A percentile compares a stretch with the other conserved stretches of the same genome.
These are phyloP conservation scores for Talaromyces sp. DNA, from an alignment of 2,329 filamentous ascomycete genomes.

Conservation along the genomic window DNA sequence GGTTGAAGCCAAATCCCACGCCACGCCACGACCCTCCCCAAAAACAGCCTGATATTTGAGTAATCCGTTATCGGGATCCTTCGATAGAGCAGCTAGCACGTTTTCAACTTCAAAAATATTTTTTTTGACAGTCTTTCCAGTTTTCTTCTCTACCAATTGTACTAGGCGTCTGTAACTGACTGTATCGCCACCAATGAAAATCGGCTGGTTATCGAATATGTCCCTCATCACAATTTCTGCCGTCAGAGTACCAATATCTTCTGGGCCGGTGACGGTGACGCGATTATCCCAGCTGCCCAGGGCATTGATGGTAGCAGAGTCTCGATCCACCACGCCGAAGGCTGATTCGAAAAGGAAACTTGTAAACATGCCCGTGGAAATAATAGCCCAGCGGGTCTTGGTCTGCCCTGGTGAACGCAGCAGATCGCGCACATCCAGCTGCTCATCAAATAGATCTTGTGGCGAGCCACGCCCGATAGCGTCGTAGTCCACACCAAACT, in stretches of 20 bases:
- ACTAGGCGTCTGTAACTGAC: slow-evolving; percentile 55
- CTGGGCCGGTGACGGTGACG: slow-evolving; percentile 60
- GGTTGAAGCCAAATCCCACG: slow-evolving; percentile 54
- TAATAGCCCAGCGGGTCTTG: slow-evolving; percentile 57
- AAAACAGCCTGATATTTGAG: slow-evolving; percentile 61
- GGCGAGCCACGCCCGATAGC: slow-evolving; percentile 55
- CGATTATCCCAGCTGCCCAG: slow-evolving; percentile 60
- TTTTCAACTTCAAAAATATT: slow-evolving; percentile 27
- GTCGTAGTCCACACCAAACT: slow-evolving; percentile 71
- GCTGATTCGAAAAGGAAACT: slow-evolving; percentile 62
- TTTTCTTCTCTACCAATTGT: slow-evolving; percentile 49
- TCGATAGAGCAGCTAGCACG: slow-evolving; percentile 46
- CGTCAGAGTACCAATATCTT: slow-evolving; percentile 61
- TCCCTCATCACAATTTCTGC: slow-evolving; percentile 50
- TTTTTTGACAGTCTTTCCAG: not conserved
- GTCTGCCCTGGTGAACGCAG: slow-evolving; percentile 45
- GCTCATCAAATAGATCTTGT: slow-evolving; percentile 66
- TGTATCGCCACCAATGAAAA: slow-evolving; percentile 62
- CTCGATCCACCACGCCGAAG: slow-evolving; percentile 61
- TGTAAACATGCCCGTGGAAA: slow-evolving; percentile 68
- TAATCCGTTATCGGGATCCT: slow-evolving; percentile 48
- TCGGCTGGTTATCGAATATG: slow-evolving; percentile 42
- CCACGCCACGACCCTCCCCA: slow-evolving; percentile 55
- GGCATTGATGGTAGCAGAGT: slow-evolving; percentile 44
- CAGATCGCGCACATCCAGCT: slow-evolving; percentile 55